phyloP scores from a whole-genome alignment of 2,329 filamentous ascomycete genomes.

The Botryotinia calthae region DNA sequence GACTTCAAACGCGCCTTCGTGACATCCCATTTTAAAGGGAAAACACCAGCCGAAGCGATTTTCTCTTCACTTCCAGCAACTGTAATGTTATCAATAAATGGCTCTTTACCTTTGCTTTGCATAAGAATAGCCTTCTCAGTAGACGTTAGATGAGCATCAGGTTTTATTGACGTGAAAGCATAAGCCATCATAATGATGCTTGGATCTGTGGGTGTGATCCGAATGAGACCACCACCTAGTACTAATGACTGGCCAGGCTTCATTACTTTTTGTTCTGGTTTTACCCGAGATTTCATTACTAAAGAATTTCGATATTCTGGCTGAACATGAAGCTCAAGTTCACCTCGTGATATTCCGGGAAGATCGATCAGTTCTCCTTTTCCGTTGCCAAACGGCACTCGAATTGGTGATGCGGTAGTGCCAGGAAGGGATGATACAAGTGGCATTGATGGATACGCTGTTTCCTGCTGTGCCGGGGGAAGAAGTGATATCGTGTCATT shows the following conservation, averaged over 20 bases:
- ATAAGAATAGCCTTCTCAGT: slow-evolving; percentile 77
- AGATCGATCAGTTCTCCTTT: slow-evolving; percentile 91
- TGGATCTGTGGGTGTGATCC: slow-evolving; percentile 73
- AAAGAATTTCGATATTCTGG: slow-evolving; percentile 64
- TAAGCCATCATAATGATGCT: slow-evolving; percentile 72
- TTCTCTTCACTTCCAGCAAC: slow-evolving; percentile 54
- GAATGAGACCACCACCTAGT: slow-evolving; percentile 73
- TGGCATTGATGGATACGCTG: slow-evolving; percentile 78
- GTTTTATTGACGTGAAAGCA: slow-evolving; percentile 75
- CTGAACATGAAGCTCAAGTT: slow-evolving; percentile 68
- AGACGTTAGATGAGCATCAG: slow-evolving; percentile 64
- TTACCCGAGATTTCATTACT: slow-evolving; percentile 74
- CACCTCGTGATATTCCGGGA: slow-evolving; percentile 75
- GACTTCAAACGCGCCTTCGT: slow-evolving; percentile 76
- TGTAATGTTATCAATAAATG: slow-evolving; percentile 62
- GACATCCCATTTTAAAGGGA: slow-evolving; percentile 76
- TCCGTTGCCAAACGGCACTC: slow-evolving; percentile 82
- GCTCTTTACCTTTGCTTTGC: slow-evolving; percentile 61
- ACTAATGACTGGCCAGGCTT: slow-evolving; percentile 78
- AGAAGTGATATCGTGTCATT: slow-evolving; percentile 53
- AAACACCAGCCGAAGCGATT: slow-evolving; percentile 70
- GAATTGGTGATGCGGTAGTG: slow-evolving; percentile 92
- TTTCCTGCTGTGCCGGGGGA: slow-evolving; percentile 71
- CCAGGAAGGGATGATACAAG: slow-evolving; percentile 83
- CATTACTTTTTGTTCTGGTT: slow-evolving; percentile 69